Evolutionary conservation across 1,139 yeast genomes (phyloP).

Genomic region (Geotrichum candidum): DNA sequence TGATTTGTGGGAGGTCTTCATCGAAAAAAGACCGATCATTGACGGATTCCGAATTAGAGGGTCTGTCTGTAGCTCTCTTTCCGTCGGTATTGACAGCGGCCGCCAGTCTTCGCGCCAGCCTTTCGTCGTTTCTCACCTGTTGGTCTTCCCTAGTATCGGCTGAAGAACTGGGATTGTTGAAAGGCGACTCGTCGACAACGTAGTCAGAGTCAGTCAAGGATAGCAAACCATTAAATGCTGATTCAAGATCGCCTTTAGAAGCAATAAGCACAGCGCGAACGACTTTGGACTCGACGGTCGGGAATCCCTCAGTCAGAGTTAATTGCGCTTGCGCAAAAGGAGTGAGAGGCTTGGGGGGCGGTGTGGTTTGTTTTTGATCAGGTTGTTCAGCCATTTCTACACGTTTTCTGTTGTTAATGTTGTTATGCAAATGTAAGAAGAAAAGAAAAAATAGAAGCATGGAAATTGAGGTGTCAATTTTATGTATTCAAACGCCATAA

Average conservation of each 20-base stretch:
- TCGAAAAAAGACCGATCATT: conserved; percentile 43
- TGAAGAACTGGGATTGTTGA: conserved; percentile 19
- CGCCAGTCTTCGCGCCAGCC: conserved; percentile 63
- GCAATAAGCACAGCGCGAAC: conserved; percentile 81
- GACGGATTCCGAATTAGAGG: not conserved
- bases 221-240: conserved; percentile 82
- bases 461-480: not conserved
- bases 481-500: not conserved
- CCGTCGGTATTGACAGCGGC: conserved; percentile 7
- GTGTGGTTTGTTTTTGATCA: conserved; percentile 37
- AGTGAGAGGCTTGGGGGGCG: conserved; percentile 55
- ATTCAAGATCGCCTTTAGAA: conserved; percentile 72
- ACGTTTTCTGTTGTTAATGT: not conserved
- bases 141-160: conserved; percentile 19
- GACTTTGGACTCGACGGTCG: conserved; percentile 60
- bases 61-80: not conserved
- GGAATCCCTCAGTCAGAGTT: conserved; percentile 72
- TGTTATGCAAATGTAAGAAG: not conserved
- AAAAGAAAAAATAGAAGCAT: not conserved
- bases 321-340: conserved; percentile 49
- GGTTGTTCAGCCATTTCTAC: not conserved
- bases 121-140: conserved; percentile 70
- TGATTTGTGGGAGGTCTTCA: conserved; percentile 57
- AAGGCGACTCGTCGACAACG: conserved; percentile 43
- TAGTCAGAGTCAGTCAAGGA: conserved; percentile 72